These are phyloP conservation scores for Heliocybe sulcata DNA, from an alignment of 1,284 basidiomycete species.

Conservation along the genomic window DNA sequence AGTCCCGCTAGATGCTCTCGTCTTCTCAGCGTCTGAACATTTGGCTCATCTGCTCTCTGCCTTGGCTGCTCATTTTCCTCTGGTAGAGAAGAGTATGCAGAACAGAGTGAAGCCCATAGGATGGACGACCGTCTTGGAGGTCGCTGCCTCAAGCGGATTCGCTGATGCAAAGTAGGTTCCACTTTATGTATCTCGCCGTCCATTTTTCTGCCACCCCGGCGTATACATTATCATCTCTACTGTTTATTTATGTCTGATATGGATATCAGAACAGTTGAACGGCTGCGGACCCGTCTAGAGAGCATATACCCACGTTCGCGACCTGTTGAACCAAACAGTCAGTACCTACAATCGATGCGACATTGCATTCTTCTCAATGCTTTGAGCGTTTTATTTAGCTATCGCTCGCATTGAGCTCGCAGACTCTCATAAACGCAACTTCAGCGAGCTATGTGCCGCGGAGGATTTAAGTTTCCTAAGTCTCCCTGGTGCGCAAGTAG, in stretches of 20 bases:
- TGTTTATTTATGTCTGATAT: constrained; percentile 3
- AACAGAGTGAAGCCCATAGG: constrained; percentile 41
- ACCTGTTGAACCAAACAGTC: constrained; percentile 9
- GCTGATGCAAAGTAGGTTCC: constrained; percentile 32
- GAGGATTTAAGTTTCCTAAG: constrained; percentile 11
- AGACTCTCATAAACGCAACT: background rate
- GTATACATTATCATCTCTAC: constrained; percentile 27
- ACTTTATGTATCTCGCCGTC: background rate
- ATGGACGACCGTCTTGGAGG: constrained; percentile 42
- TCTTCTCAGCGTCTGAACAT: constrained; percentile 28
- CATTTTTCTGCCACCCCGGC: constrained; percentile 9
- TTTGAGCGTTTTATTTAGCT: background rate
- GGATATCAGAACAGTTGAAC: background rate
- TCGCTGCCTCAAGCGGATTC: constrained; percentile 30
- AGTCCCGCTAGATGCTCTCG: constrained; percentile 17
- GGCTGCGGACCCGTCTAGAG: constrained; percentile 14
- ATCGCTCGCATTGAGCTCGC: constrained; percentile 8
- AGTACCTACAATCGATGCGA: background rate
- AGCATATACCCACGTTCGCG: constrained; percentile 8
- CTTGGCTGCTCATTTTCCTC: constrained; percentile 37
- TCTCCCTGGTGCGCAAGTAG: constrained; percentile 9
- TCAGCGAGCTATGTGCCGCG: background rate
- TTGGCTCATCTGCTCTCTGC: constrained; percentile 37
- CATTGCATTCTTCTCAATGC: background rate
- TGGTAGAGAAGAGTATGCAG: constrained; percentile 38